Evolutionary conservation across 148 eudicot species (phyloP).

Genomic region (Heliamphora exappendiculata): DNA sequence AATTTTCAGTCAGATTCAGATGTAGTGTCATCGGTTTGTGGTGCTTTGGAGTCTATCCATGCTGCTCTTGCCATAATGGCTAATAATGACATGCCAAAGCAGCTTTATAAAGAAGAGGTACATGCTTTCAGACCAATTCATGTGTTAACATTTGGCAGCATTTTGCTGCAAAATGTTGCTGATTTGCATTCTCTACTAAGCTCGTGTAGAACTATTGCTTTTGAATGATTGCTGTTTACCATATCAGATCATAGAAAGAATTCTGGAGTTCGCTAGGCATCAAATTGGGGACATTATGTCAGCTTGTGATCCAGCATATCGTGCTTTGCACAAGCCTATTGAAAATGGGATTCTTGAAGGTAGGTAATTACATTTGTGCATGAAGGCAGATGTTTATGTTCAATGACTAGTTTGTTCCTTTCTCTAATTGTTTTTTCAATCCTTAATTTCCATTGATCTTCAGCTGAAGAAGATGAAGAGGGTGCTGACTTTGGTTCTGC

Average conservation of each 20-base stretch:
- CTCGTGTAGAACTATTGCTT: background rate
- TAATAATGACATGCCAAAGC: conserved; percentile 76
- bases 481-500: conserved; percentile 65
- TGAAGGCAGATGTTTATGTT: background rate
- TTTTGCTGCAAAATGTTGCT: background rate
- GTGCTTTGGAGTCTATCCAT: conserved; percentile 89
- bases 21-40: conserved; percentile 43
- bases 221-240: conserved; percentile 18
- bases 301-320: conserved; percentile 83
- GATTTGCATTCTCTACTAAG: background rate
- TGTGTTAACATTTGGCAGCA: background rate
- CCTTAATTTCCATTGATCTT: conserved; percentile 7
- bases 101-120: conserved; percentile 92
- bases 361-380: conserved; percentile 14
- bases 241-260: conserved; percentile 78
- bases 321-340: conserved; percentile 80
- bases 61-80: conserved; percentile 82
- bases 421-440: background rate
- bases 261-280: conserved; percentile 79
- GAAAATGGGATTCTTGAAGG: conserved; percentile 67
- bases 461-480: conserved; percentile 76
- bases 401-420: background rate
- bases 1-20: conserved; percentile 71
- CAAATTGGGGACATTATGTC: conserved; percentile 79
- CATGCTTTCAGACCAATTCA: background rate